phyloP scores from a whole-genome alignment of 2,329 filamentous ascomycete genomes.

The Ampelomyces quisqualis region DNA sequence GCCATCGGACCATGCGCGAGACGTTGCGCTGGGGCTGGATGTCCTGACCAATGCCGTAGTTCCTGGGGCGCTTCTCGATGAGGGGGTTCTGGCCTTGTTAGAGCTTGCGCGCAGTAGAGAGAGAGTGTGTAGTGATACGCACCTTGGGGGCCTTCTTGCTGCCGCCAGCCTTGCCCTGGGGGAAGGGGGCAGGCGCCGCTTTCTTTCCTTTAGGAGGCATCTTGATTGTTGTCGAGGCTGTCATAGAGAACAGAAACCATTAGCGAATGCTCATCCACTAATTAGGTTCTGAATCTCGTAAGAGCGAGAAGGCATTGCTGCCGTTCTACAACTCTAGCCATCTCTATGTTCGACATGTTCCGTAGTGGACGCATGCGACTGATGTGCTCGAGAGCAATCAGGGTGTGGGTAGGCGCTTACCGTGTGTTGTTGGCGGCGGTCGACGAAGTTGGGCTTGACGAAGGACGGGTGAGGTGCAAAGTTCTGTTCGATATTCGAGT shows the following conservation, averaged over 20 bases:
- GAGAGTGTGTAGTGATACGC: conserved; percentile 46
- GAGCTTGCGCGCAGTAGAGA: conserved; percentile 11
- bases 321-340: conserved; percentile 43
- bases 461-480: conserved; percentile 15
- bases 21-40: conserved; percentile 74
- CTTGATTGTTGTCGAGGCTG: conserved; percentile 68
- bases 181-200: conserved; percentile 80
- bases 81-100: conserved; percentile 78
- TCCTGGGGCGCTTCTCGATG: conserved; percentile 94
- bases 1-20: conserved; percentile 90
- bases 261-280: conserved; percentile 79
- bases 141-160: conserved; percentile 97
- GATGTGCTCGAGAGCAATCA: conserved; percentile 36
- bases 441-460: conserved; percentile 37
- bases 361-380: conserved; percentile 33
- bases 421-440: conserved; percentile 39
- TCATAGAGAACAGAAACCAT: conserved; percentile 99
- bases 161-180: conserved; percentile 69
- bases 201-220: conserved; percentile 89
- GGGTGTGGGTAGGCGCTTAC: conserved; percentile 39
- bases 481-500: conserved; percentile 22
- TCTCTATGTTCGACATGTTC: conserved; percentile 38
- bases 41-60: conserved; percentile 99
- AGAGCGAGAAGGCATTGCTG: conserved; percentile 42
- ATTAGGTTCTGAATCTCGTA: conserved; percentile 49